Evolutionary conservation across 805 yeast genomes (phyloP).

Genomic region (Pichia phayaonensis): DNA sequence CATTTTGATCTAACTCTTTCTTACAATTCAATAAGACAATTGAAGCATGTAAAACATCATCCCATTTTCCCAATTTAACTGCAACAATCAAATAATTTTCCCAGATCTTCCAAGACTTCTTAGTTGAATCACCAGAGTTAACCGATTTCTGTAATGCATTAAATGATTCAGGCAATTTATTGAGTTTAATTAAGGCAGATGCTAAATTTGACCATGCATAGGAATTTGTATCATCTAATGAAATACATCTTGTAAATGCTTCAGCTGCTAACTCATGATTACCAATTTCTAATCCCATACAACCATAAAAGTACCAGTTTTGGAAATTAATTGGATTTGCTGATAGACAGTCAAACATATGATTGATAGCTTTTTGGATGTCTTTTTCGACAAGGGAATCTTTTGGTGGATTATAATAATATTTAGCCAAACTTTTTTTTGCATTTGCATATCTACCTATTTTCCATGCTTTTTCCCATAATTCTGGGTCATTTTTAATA

Average conservation of each 20-base stretch:
- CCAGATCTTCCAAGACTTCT: constrained; percentile 83
- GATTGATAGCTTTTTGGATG: constrained; percentile 46
- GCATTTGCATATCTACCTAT: constrained; percentile 78
- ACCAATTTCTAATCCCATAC: constrained; percentile 69
- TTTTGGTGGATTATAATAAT: constrained; percentile 58
- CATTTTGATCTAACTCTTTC: constrained; percentile 45
- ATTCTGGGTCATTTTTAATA: constrained; percentile 60
- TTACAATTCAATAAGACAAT: constrained; percentile 51
- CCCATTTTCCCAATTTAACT: constrained; percentile 78
- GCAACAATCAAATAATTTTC: constrained; percentile 83
- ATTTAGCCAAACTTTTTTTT: constrained; percentile 72
- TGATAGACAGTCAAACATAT: constrained; percentile 66
- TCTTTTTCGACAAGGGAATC: constrained; percentile 45
- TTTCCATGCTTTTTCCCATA: constrained; percentile 87
- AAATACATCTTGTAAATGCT: constrained; percentile 86
- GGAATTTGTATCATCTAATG: constrained; percentile 72
- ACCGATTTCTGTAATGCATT: constrained; percentile 79
- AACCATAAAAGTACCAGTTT: constrained; percentile 91
- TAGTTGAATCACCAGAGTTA: constrained; percentile 53
- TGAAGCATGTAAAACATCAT: constrained; percentile 74
- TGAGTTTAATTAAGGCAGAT: constrained; percentile 59
- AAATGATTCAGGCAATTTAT: constrained; percentile 70
- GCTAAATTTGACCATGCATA: constrained; percentile 91
- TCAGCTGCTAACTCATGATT: constrained; percentile 76
- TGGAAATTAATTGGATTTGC: constrained; percentile 68